Evolutionary conservation across 208 protist genomes (phyloP).

Genomic region (Leptomonas seymouri): DNA sequence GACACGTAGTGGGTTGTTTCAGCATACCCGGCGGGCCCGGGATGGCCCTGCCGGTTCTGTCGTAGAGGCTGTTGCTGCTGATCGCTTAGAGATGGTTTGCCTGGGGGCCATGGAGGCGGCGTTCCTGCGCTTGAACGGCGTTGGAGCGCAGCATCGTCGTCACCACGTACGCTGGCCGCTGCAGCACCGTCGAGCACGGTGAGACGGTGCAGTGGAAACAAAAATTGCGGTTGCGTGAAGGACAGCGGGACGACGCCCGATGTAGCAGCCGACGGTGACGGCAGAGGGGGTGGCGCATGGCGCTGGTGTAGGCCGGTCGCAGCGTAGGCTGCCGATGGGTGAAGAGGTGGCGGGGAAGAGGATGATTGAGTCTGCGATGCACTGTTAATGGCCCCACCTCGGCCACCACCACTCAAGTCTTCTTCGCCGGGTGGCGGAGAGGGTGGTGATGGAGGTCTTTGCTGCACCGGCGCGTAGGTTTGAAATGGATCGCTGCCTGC

Average conservation of each 20-base stretch:
- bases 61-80: neutral
- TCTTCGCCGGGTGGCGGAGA: too few species aligned
- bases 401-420: too few species aligned
- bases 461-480: slow-evolving; percentile 4
- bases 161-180: neutral
- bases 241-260: neutral
- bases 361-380: too few species aligned
- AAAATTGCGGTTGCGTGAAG: slow-evolving; percentile 22
- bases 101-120: neutral
- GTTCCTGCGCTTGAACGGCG: neutral
- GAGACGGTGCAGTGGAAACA: slow-evolving; percentile 3
- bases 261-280: too few species aligned
- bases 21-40: too few species aligned
- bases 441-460: neutral
- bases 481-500: slow-evolving; percentile 2
- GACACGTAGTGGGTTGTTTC: too few species aligned
- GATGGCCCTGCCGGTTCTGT: too few species aligned
- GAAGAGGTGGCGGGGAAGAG: neutral
- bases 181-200: neutral
- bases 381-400: too few species aligned
- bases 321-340: neutral
- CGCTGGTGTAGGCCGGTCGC: neutral
- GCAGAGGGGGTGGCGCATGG: neutral
- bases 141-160: neutral
- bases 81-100: neutral